Evolutionary conservation across 2,329 filamentous ascomycete genomes (phyloP).

Genomic region (Aspergillus quadricinctus): DNA sequence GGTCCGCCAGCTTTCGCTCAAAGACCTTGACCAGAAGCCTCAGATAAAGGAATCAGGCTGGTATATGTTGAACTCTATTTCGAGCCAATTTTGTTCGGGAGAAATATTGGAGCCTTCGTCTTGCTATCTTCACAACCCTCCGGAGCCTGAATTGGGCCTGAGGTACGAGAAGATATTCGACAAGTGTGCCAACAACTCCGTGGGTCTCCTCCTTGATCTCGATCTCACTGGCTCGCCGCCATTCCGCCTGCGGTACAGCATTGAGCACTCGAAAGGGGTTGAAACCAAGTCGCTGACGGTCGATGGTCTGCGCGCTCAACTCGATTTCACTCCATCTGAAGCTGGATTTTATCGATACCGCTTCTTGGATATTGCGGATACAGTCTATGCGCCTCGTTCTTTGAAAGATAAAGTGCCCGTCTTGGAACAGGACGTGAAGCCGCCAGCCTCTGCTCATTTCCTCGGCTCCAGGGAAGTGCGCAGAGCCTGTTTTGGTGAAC

Average conservation of each 20-base stretch:
- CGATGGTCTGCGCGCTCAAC: constrained; percentile 71
- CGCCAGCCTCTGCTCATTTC: constrained; percentile 73
- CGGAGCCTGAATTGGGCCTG: constrained; percentile 74
- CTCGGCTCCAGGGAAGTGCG: constrained; percentile 53
- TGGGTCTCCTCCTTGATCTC: constrained; percentile 82
- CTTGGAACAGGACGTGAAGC: constrained; percentile 87
- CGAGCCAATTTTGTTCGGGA: constrained; percentile 75
- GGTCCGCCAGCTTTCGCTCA: constrained; percentile 53
- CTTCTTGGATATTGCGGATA: constrained; percentile 76
- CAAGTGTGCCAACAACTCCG: constrained; percentile 89
- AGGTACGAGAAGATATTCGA: constrained; percentile 80
- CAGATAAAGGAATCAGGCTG: constrained; percentile 72
- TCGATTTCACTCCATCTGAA: constrained; percentile 74
- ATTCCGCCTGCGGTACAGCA: constrained; percentile 75
- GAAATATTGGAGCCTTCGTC: constrained; percentile 91
- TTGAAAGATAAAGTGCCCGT: constrained; percentile 59
- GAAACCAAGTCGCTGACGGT: constrained; percentile 55
- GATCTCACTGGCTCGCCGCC: constrained; percentile 90
- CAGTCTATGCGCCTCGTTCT: constrained; percentile 67
- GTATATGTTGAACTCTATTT: constrained; percentile 77
- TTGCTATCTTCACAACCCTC: constrained; percentile 87
- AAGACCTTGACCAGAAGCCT: constrained; percentile 60
- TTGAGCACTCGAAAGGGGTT: constrained; percentile 58
- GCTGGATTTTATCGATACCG: constrained; percentile 84
- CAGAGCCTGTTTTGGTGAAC: constrained; percentile 77